Percentiles rank a stretch among this genome's conserved stretches.
These are phyloP conservation scores for Salix brachista DNA, from an alignment of 345 rosid species.

Conservation along the genomic window DNA sequence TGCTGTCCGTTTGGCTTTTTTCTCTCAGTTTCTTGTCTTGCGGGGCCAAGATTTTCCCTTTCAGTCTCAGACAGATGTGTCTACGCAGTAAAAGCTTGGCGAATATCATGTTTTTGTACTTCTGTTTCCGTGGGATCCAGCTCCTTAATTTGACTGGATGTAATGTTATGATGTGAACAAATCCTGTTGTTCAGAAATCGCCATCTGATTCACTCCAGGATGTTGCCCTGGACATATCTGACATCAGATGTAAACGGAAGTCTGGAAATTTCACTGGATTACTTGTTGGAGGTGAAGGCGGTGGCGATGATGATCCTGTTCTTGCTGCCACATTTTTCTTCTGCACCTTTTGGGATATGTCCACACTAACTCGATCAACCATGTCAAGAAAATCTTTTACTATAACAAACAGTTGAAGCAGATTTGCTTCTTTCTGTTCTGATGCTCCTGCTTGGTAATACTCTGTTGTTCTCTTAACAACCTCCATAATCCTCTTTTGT, in stretches of 20 bases:
- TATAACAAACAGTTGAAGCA: constrained; percentile 58
- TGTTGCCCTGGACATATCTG: constrained; percentile 27
- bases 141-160: not conserved
- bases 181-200: constrained; percentile 30
- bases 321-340: constrained; percentile 28
- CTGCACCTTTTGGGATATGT: constrained; percentile 52
- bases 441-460: constrained; percentile 73
- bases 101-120: not conserved
- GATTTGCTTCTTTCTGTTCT: constrained; percentile 34
- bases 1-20: too few relatives aligned
- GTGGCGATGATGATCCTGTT: constrained; percentile 17
- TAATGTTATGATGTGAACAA: not conserved
- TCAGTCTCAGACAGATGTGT: too few relatives aligned
- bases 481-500: constrained; percentile 52
- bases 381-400: constrained; percentile 76
- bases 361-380: constrained; percentile 66
- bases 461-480: constrained; percentile 61
- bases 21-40: too few relatives aligned
- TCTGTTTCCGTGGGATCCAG: not conserved
- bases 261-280: constrained; percentile 32
- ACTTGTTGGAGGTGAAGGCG: constrained; percentile 26
- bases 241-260: constrained; percentile 41
- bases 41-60: too few relatives aligned
- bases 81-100: not conserved
- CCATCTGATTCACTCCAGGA: constrained; percentile 52